Evolutionary conservation across 345 rosid species (phyloP).

Genomic region (Moringa oleifera): DNA sequence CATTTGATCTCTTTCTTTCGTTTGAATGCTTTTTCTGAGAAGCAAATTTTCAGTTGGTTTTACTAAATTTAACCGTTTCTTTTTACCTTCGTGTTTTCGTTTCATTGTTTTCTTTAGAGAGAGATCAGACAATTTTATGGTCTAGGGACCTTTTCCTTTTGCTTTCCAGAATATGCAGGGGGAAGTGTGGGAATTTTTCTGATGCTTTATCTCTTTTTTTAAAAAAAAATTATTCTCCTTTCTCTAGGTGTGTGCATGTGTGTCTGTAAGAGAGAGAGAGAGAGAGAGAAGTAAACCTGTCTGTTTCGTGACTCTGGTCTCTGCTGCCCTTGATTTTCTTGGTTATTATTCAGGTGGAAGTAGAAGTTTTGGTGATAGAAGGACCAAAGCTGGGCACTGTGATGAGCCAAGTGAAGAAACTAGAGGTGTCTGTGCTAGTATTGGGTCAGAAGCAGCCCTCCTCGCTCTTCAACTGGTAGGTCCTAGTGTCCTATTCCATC

Average conservation of each 20-base stretch:
- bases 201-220: background rate
- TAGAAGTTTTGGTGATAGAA: constrained; percentile 83
- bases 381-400: constrained; percentile 85
- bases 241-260: background rate
- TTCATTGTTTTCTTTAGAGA: background rate
- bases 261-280: too few species aligned
- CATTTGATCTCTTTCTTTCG: constrained; percentile 3
- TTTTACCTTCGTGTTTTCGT: background rate
- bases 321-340: background rate
- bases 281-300: too few species aligned
- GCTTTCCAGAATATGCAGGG: constrained; percentile 1
- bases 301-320: background rate
- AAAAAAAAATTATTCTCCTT: background rate
- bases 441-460: constrained; percentile 79
- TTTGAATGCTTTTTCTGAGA: background rate
- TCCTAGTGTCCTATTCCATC: background rate
- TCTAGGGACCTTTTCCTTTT: background rate
- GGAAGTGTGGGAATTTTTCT: background rate
- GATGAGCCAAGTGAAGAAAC: constrained; percentile 87
- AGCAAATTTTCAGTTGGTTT: background rate
- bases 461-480: constrained; percentile 59
- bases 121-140: background rate
- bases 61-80: background rate
- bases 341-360: constrained; percentile 58
- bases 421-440: constrained; percentile 80